Evolutionary conservation across 257 asterid genomes (phyloP).

Genomic region (Solanum bulbocastanum): DNA sequence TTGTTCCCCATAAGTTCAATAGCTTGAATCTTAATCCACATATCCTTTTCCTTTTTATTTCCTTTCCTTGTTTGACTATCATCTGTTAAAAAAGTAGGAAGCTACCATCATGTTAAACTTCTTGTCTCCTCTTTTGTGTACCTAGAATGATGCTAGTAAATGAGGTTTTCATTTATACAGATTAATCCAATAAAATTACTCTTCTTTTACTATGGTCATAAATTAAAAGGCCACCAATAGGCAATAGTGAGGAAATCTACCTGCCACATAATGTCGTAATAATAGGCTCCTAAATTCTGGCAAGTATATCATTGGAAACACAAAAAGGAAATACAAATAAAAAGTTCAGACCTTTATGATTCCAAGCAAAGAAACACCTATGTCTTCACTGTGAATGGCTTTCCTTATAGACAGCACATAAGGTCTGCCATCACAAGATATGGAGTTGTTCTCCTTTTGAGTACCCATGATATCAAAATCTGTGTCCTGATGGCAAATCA

Average conservation of each 20-base stretch:
- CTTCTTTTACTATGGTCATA: not conserved
- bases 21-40: not conserved
- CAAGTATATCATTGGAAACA: not conserved
- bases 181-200: not conserved
- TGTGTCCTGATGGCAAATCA: slow-evolving; percentile 16
- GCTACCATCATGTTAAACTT: not conserved
- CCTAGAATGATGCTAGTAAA: not conserved
- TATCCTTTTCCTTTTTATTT: too few relatives aligned
- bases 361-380: slow-evolving; percentile 63
- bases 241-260: not conserved
- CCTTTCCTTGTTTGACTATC: not conserved
- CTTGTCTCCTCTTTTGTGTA: not conserved
- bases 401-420: slow-evolving; percentile 32
- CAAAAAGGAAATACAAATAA: not conserved
- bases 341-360: slow-evolving; percentile 41
- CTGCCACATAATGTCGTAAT: not conserved
- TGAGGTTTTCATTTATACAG: not conserved
- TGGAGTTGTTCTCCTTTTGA: slow-evolving; percentile 4
- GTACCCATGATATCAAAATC: slow-evolving; percentile 15
- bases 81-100: not conserved
- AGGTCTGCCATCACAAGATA: slow-evolving; percentile 49
- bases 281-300: not conserved
- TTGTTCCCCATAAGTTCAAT: not conserved
- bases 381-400: slow-evolving; percentile 37
- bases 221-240: not conserved